phyloP scores from a whole-genome alignment of 352 stramenopile genomes.

The Thalassiosira livingstoniorum region DNA sequence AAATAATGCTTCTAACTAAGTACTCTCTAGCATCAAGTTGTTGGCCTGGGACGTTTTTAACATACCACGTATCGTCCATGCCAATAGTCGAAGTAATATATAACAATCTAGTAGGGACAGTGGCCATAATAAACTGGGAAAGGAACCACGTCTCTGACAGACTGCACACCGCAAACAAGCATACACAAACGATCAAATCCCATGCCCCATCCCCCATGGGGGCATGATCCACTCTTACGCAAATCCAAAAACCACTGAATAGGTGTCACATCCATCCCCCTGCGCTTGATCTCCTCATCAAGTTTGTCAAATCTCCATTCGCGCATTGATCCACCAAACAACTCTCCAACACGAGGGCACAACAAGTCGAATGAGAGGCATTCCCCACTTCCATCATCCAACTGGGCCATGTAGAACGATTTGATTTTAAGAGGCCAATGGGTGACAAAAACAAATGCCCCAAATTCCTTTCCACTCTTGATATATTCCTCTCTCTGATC shows the following conservation, averaged over 20 bases:
- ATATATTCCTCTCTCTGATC: conserved; percentile 48
- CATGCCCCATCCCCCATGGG: conserved; percentile 95
- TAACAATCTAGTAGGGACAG: conserved; percentile 89
- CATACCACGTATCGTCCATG: no score
- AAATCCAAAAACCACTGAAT: conserved; percentile 96
- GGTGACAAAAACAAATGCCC: conserved; percentile 76
- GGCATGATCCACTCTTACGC: conserved; percentile 90
- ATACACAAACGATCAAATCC: conserved; percentile 97
- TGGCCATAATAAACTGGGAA: conserved; percentile 93
- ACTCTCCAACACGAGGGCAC: conserved; percentile 84
- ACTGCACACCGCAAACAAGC: conserved; percentile 89
- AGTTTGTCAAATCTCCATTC: conserved; percentile 94
- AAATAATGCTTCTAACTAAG: no score
- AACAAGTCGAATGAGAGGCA: conserved; percentile 75
- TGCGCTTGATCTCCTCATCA: conserved; percentile 82
- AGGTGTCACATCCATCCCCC: conserved; percentile 78
- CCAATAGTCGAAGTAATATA: no score
- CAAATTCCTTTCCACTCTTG: conserved; percentile 51
- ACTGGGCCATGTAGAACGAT: conserved; percentile 81
- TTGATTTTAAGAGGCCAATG: conserved; percentile 80
- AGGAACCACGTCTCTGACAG: conserved; percentile 97
- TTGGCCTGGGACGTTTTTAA: no score
- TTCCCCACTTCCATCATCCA: conserved; percentile 68
- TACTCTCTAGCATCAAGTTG: no score
- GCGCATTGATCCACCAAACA: conserved; percentile 87